A percentile compares a stretch with the other conserved stretches of the same genome.
Conservation (phyloP, 257 asterid genomes). For the Gentiana straminea region DNA sequence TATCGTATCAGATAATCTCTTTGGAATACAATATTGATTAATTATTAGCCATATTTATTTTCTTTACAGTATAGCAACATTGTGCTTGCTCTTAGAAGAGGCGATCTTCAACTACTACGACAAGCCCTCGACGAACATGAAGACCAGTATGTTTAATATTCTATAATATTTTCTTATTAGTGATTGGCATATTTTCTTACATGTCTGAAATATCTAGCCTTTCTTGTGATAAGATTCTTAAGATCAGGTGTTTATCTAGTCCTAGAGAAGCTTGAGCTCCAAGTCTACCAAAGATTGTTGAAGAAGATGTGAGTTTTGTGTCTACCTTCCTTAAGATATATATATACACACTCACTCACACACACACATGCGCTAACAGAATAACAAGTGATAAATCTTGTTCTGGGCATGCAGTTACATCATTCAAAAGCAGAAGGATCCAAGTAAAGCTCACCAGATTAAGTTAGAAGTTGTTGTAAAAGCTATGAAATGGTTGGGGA, state of each 20-base stretch:
- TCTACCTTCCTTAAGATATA: constrained; percentile 29
- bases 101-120: constrained; percentile 88
- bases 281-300: constrained; percentile 82
- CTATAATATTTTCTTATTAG: constrained; percentile 4
- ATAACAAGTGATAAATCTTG: constrained; percentile 6
- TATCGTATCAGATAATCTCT: too few species aligned
- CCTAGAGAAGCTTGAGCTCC: constrained; percentile 93
- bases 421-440: constrained; percentile 80
- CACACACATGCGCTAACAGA: too few species aligned
- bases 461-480: constrained; percentile 78
- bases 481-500: constrained; percentile 85
- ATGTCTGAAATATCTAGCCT: constrained; percentile 5
- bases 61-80: constrained; percentile 59
- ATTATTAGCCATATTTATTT: constrained; percentile 3
- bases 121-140: constrained; percentile 81
- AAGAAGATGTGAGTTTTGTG: constrained; percentile 67
- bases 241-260: constrained; percentile 94
- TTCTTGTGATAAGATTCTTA: constrained; percentile 49
- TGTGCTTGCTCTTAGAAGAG: constrained; percentile 80
- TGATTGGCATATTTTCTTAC: background rate
- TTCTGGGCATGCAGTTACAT: constrained; percentile 37
- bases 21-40: background rate
- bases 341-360: too few species aligned
- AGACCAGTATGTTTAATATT: constrained; percentile 46
- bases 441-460: constrained; percentile 79